These are phyloP conservation scores for Scalesia atractyloides DNA, from an alignment of 129 eudicot genomes.

Conservation along the genomic window DNA sequence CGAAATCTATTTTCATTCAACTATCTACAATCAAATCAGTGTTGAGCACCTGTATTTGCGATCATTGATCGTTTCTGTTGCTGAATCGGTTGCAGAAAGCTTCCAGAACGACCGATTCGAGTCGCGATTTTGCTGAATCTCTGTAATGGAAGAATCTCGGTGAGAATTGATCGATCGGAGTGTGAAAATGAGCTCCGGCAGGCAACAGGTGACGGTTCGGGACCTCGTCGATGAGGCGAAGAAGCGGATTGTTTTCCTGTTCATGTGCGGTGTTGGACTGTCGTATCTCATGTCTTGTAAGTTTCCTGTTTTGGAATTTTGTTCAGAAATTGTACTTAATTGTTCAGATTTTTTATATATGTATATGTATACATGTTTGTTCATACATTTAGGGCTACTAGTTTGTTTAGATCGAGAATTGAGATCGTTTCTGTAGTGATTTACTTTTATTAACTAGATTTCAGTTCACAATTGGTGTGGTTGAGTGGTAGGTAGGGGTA, in stretches of 20 bases:
- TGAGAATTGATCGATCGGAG: conserved; percentile 18
- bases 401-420: conserved; percentile 9
- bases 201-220: conserved; percentile 58
- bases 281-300: conserved; percentile 96
- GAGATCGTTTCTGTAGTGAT: background rate
- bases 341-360: conserved; percentile 10
- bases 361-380: background rate
- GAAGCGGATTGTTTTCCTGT: conserved; percentile 79
- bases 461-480: background rate
- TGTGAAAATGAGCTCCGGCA: conserved; percentile 56
- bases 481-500: background rate
- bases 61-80: conserved; percentile 18
- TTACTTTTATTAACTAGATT: background rate
- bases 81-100: conserved; percentile 14
- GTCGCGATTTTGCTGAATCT: conserved; percentile 5
- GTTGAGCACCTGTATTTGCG: background rate
- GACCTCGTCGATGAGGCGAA: conserved; percentile 93
- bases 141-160: background rate
- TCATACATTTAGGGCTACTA: background rate
- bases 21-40: conserved; percentile 13
- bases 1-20: conserved; percentile 11
- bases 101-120: background rate
- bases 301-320: conserved; percentile 26
- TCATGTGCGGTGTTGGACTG: conserved; percentile 72
- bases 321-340: background rate